Evolutionary conservation across 1,284 basidiomycete species (phyloP), one percentile per base, ranked within the genome.

Genomic region (Fereydounia khargensis): DNA sequence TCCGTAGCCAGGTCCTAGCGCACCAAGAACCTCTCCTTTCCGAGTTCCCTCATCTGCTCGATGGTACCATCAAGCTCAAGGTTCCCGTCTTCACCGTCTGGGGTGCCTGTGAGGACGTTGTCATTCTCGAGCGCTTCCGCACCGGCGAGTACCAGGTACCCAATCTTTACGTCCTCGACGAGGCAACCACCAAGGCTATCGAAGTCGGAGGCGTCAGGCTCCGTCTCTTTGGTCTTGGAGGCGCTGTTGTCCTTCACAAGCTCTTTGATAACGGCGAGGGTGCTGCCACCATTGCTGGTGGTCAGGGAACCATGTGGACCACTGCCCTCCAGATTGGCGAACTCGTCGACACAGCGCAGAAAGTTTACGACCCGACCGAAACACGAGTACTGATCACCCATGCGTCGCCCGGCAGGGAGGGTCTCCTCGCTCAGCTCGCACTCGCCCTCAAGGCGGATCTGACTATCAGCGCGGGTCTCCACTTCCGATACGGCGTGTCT

Each of bases 251-350:
- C 9, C 84, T 86, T 19, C 92, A 97, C 81, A 97, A 97, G 79
- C 85, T 98, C 79, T 98, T 97, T 77, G 89, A 95, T 81, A 92
- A 91, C 60, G 90, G 95, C 1, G 89, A 94, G 42, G 94, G 92
- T 1, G 84, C 81, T 37, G 92, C 90, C 3, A 96, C 94, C 10
- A 96, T 98, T 59, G 94, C 95, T 0, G 95, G 95, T 34, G 94
- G 90, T 1, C 88, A 91, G 73, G 95, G 95, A 21, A 97, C 92
- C 18, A 96, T 97, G 87, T 99, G 95, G 95, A 90, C 91, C 0
- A 98, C 94, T 0, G 88, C 91, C 5, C 82, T 99, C 20, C 95
- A 98, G 77, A 88, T 99, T 33, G 95, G 95, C 55, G 94, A 98
- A 78, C 85, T 99, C 33, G 86, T 98, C 45, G 95, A 98, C 77